Evolutionary conservation across 1,284 basidiomycete species (phyloP), one percentile per base, ranked within the genome.

Genomic region (Ganoderma sinense): DNA sequence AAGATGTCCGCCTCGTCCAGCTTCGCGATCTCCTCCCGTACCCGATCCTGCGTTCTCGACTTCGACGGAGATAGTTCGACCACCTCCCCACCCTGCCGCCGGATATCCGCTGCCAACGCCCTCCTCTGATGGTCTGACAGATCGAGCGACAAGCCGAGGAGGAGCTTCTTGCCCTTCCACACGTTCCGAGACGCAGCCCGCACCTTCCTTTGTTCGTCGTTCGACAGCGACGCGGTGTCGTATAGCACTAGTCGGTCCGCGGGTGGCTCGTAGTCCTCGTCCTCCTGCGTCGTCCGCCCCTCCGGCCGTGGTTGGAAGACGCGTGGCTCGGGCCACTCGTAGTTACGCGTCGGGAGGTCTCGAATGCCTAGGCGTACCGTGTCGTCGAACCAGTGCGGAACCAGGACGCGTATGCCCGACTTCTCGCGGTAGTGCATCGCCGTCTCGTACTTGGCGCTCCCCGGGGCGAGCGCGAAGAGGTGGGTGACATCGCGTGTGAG

Each of bases 361-460:
- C 86, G 82, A 29, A 85, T 82, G 1, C 90, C 90, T 10, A 94
- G 82, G 29, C 89, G 85, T 51, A 95, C 86, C 14, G 88, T 87
- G 72, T 96, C 94, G 74, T 95, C 92, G 73, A 95, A 94, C 94
- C 94, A 96, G 73, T 94, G 93, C 0, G 94, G 94, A 0, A 93
- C 84, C 10, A 95, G 77, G 23, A 94, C 83, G 69, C 86, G 88
- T 74, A 94, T 86, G 20, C 82, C 80, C 0, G 88, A 89, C 67
- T 84, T 79, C 3, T 84, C 78, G 65, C 87, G 84, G 77, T 85
- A 88, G 70, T 89, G 85, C 75, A 93, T 80, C 3, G 91, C 91
- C 0, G 88, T 89, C 31, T 84, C 81, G 77, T 91, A 93, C 78
- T 91, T 92, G 62, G 84, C 83, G 14, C 84, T 85, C 1, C 81